These are phyloP conservation scores for Amylostereum chailletii DNA, from an alignment of 1,284 basidiomycete genomes.

Conservation along the genomic window DNA sequence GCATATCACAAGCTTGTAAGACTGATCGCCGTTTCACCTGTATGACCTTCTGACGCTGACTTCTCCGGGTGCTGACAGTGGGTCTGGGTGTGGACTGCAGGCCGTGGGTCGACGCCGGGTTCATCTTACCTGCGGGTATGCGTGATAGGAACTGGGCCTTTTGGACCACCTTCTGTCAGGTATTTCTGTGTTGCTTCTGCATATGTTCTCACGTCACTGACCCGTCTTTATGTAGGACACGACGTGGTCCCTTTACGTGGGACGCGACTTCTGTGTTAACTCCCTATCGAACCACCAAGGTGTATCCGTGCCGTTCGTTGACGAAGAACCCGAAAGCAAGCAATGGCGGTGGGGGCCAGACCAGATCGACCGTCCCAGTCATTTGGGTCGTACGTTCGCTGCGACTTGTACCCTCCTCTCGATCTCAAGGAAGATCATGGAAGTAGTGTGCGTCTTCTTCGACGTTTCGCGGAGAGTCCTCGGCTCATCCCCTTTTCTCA, in stretches of 20 bases:
- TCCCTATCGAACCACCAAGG: slow-evolving; percentile 24
- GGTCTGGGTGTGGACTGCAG: slow-evolving; percentile 51
- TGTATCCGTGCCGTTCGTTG: slow-evolving; percentile 36
- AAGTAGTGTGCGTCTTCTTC: slow-evolving; percentile 40
- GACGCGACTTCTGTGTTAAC: slow-evolving; percentile 43
- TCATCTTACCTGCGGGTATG: slow-evolving; percentile 40
- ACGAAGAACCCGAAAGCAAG: slow-evolving; percentile 34
- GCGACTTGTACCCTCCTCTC: slow-evolving; percentile 44
- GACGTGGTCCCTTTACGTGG: slow-evolving; percentile 52
- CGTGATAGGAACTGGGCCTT: slow-evolving; percentile 49
- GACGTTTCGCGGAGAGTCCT: background rate
- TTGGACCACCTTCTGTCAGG: slow-evolving; percentile 45
- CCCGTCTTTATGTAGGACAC: slow-evolving; percentile 30
- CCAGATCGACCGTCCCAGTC: slow-evolving; percentile 34
- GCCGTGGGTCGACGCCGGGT: slow-evolving; percentile 41
- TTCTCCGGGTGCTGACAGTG: slow-evolving; percentile 24
- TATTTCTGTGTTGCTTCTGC: slow-evolving; percentile 11
- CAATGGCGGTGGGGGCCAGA: slow-evolving; percentile 34
- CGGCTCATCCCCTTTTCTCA: slow-evolving; percentile 2
- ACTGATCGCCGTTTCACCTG: background rate
- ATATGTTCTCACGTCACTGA: background rate
- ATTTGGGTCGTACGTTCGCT: slow-evolving; percentile 42
- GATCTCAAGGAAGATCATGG: slow-evolving; percentile 49
- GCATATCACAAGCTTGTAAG: slow-evolving; percentile 35
- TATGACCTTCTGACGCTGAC: background rate